Conservation (phyloP, 2,329 filamentous ascomycete species). For the Nigrospora osmanthi region DNA sequence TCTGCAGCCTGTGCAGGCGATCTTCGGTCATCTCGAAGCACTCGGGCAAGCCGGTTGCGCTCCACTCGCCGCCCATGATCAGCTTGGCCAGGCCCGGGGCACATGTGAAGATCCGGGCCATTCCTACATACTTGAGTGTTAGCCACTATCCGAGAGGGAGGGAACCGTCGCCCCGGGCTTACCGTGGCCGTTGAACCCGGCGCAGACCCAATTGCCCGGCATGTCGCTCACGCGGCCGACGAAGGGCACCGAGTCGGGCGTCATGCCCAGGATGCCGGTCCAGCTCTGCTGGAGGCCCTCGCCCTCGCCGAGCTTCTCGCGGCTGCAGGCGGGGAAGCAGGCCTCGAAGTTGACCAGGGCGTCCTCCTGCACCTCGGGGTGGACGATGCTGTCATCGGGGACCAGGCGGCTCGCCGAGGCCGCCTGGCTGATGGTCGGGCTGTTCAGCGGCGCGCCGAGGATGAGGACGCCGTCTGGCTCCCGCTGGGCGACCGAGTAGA, state of each 20-base stretch:
- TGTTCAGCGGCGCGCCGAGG: constrained; percentile 32
- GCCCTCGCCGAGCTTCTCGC: constrained; percentile 19
- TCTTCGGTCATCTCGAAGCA: too few relatives aligned
- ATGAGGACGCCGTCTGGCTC: constrained; percentile 32
- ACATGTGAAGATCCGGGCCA: too few relatives aligned
- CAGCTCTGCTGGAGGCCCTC: constrained; percentile 36
- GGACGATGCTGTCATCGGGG: constrained; percentile 29
- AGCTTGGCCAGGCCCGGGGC: too few relatives aligned
- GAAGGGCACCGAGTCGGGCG: constrained; percentile 35
- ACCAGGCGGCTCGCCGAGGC: constrained; percentile 20
- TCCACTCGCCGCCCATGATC: too few relatives aligned
- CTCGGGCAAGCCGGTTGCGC: too few relatives aligned
- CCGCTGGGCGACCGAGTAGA: constrained; percentile 41
- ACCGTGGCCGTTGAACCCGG: constrained; percentile 6
- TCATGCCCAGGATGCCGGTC: constrained; percentile 40
- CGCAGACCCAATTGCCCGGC: constrained; percentile 38
- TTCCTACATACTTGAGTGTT: too few relatives aligned
- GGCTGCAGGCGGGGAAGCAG: constrained; percentile 22
- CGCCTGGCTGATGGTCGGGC: constrained; percentile 25
- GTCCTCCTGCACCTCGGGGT: constrained; percentile 29
- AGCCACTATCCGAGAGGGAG: too few relatives aligned
- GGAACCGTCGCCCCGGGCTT: too few relatives aligned
- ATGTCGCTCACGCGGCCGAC: constrained; percentile 30
- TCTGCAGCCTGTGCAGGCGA: too few relatives aligned
- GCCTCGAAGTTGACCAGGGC: constrained; percentile 23